Evolutionary conservation across 495 filamentous ascomycete genomes (phyloP).

Genomic region (Rhypophila decipiens): DNA sequence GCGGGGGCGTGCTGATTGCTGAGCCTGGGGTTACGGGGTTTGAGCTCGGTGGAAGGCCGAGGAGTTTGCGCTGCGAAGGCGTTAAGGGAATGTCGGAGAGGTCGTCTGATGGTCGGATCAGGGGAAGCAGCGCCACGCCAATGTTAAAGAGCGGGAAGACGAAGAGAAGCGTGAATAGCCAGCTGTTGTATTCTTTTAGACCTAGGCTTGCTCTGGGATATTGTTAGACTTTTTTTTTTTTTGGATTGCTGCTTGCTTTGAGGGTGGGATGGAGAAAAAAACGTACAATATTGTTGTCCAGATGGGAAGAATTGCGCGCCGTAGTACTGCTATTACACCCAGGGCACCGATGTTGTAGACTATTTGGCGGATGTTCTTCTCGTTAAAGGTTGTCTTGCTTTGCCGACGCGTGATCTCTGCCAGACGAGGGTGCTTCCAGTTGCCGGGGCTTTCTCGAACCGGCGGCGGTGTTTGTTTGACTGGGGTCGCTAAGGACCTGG

Average conservation of each 20-base stretch:
- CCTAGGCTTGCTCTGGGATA: conserved; percentile 5
- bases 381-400: conserved; percentile 64
- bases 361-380: conserved; percentile 60
- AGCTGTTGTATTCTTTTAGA: conserved; percentile 25
- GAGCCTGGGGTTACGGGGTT: conserved; percentile 51
- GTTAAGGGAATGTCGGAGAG: conserved; percentile 87
- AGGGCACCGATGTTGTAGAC: conserved; percentile 57
- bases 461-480: conserved; percentile 30
- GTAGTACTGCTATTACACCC: conserved; percentile 31
- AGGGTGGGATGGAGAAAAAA: no score
- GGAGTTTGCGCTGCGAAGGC: conserved; percentile 74
- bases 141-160: conserved; percentile 56
- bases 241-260: no score
- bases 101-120: conserved; percentile 64
- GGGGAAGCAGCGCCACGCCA: conserved; percentile 54
- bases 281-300: no score
- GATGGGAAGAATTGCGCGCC: conserved; percentile 16
- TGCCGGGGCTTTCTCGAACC: conserved; percentile 54
- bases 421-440: conserved; percentile 81
- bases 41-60: conserved; percentile 70
- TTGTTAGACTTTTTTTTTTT: background rate
- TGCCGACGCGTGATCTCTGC: conserved; percentile 72
- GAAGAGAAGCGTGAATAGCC: conserved; percentile 37
- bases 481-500: conserved; percentile 31
- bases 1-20: conserved; percentile 76